phyloP scores from a whole-genome alignment of 1,284 basidiomycete species.

The Fistulinella staudtii region DNA sequence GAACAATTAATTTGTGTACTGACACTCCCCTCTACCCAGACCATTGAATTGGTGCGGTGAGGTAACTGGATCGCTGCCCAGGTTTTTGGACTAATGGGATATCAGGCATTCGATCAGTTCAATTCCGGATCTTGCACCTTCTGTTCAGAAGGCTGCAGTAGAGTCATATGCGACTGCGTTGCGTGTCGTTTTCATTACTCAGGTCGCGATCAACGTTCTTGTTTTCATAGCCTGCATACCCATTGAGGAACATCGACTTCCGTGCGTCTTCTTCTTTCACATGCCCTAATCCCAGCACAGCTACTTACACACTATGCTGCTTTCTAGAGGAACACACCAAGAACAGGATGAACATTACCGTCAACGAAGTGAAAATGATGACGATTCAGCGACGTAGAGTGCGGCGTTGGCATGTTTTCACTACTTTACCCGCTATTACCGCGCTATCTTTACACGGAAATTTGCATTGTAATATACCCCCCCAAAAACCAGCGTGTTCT shows the following conservation, averaged over 20 bases:
- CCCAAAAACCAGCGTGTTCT: constrained; percentile 16
- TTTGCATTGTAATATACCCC: constrained; percentile 28
- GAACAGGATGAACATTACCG: constrained; percentile 57
- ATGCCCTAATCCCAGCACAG: constrained; percentile 13
- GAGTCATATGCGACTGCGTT: constrained; percentile 82
- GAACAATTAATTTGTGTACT: constrained; percentile 21
- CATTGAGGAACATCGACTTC: constrained; percentile 71
- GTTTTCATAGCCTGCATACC: constrained; percentile 61
- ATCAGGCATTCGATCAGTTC: constrained; percentile 75
- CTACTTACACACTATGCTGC: constrained; percentile 10
- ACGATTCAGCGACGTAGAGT: constrained; percentile 17
- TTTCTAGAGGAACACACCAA: constrained; percentile 53
- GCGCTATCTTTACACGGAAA: constrained; percentile 27
- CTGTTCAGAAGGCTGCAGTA: constrained; percentile 64
- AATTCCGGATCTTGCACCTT: constrained; percentile 68
- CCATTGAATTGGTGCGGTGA: constrained; percentile 69
- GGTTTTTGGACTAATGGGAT: constrained; percentile 13
- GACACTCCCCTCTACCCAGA: constrained; percentile 40
- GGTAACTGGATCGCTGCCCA: constrained; percentile 17
- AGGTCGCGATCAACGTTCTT: constrained; percentile 59
- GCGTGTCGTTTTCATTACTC: constrained; percentile 82
- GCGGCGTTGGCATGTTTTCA: constrained; percentile 7
- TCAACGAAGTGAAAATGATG: constrained; percentile 20
- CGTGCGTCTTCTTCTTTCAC: constrained; percentile 49
- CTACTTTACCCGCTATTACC: constrained; percentile 9